A percentile compares a stretch with the other conserved stretches of the same genome.
These are phyloP conservation scores for Nothophaeocryptopus gaeumannii DNA, from an alignment of 2,329 filamentous ascomycete genomes.

Conservation along the genomic window DNA sequence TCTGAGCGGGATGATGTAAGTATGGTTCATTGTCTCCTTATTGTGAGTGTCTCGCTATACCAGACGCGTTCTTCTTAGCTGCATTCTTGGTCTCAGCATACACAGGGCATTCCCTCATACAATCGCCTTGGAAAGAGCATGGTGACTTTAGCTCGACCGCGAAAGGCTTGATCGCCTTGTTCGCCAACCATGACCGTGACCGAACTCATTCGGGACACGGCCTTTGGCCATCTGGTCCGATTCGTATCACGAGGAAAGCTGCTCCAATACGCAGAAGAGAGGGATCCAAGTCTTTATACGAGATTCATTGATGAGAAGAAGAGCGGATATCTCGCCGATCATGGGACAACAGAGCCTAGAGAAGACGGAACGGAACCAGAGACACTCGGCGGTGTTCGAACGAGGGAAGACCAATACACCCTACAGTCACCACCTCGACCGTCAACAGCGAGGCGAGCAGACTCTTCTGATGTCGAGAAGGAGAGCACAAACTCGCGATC, in stretches of 20 bases:
- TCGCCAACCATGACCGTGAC: slow-evolving; percentile 23
- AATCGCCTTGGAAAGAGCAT: too few species aligned
- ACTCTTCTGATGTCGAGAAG: slow-evolving; percentile 14
- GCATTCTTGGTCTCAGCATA: too few species aligned
- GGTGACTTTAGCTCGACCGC: too few species aligned
- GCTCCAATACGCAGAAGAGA: slow-evolving; percentile 50
- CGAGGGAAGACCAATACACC: slow-evolving; percentile 21
- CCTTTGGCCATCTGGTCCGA: slow-evolving; percentile 49
- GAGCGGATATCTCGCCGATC: slow-evolving; percentile 47
- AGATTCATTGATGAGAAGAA: slow-evolving; percentile 51
- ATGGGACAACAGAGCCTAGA: slow-evolving; percentile 41
- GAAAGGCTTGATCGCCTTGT: too few species aligned
- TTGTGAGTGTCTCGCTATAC: too few species aligned
- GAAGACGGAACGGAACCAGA: slow-evolving; percentile 33
- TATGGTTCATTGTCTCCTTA: too few species aligned
- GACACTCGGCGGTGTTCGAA: slow-evolving; percentile 26
- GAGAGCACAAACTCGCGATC: slow-evolving; percentile 1
- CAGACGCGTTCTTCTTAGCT: too few species aligned
- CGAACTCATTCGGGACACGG: slow-evolving; percentile 41
- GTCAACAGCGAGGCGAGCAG: slow-evolving; percentile 11
- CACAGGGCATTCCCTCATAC: too few species aligned
- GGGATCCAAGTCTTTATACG: slow-evolving; percentile 48
- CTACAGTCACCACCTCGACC: slow-evolving; percentile 7
- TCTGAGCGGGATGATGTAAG: too few species aligned
- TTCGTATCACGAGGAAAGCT: slow-evolving; percentile 42